These are phyloP conservation scores for Symmetrospora coprosmae DNA, from an alignment of 768 basidiomycete genomes.

Conservation along the genomic window DNA sequence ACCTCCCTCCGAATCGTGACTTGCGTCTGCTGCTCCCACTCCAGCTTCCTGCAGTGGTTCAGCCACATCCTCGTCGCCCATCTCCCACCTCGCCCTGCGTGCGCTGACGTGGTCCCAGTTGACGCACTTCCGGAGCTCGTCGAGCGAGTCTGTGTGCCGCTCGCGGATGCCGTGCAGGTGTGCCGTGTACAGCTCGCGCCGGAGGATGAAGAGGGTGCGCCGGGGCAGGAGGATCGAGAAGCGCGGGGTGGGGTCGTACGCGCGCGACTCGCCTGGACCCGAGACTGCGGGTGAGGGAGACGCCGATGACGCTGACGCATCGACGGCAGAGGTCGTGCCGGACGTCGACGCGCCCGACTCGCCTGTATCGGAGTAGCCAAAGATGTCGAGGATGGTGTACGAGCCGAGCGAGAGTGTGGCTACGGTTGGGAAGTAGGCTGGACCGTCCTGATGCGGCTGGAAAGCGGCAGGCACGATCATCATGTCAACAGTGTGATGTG, in stretches of 20 bases:
- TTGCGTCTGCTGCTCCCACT: too few species aligned
- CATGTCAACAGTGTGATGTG: too few species aligned
- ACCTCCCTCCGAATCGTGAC: too few species aligned
- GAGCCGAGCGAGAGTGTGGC: slow-evolving; percentile 80
- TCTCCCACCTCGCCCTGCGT: slow-evolving; percentile 4
- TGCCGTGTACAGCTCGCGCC: slow-evolving; percentile 51
- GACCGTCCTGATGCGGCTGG: slow-evolving; percentile 86
- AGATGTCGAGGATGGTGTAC: slow-evolving; percentile 70
- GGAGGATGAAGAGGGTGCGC: slow-evolving; percentile 68
- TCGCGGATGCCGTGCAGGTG: slow-evolving; percentile 72
- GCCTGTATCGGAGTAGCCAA: slow-evolving; percentile 43
- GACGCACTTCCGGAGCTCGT: slow-evolving; percentile 16
- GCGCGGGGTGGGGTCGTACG: slow-evolving; percentile 46
- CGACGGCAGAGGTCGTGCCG: background rate
- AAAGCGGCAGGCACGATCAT: too few species aligned
- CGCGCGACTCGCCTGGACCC: too few species aligned
- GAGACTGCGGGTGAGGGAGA: too few species aligned
- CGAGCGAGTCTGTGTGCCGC: slow-evolving; percentile 3
- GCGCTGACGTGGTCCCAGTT: slow-evolving; percentile 11
- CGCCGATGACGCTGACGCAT: background rate
- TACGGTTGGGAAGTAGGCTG: slow-evolving; percentile 71
- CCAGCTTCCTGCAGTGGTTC: too few species aligned
- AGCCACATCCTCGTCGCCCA: slow-evolving; percentile 36
- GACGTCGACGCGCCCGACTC: background rate
- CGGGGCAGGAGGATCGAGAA: slow-evolving; percentile 68